Evolutionary conservation across 2,329 filamentous ascomycete species (phyloP), one percentile per base, ranked within the genome.

Genomic region (Fusarium chuoi): DNA sequence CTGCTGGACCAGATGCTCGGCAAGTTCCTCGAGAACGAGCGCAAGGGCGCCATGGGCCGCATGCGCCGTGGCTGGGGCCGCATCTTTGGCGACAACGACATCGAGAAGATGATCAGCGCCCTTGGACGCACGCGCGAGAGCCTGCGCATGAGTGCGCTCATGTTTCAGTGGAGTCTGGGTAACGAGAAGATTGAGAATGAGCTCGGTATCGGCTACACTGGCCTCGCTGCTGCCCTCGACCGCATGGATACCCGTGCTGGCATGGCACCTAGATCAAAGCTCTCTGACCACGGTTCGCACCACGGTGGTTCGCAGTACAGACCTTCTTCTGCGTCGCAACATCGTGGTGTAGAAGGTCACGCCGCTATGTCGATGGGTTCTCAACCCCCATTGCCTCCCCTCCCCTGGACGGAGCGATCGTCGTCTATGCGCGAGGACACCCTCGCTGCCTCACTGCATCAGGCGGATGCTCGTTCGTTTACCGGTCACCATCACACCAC

Each of bases 151-250:
- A 91, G 89, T 77, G 87, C 89, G 13, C 84, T 90, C 49, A 87
- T 91, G 75, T 90, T 93, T 79, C 87, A 91, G 73, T 93, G 90
- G 90, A 89, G 87, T 26, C 83, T 92, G 7, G 90, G 89, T 14
- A 85, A 85, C 36, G 85, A 85, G 26, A 89, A 87, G 78, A 87
- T 88, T 22, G 89, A 92, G 73, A 87, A 87, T 22, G 86, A 89
- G 18, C 86, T 89, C 46, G 90, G 90, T 24, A 91, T 92, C 51
- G 91, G 91, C 48, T 93, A 92, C 77, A 90, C 90, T 4, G 90
- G 90, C 9, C 85, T 93, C 13, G 88, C 89, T 2, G 90, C 91
- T 15, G 91, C 91, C 7, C 85, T 93, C 17, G 89, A 91, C 49
- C 78, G 77, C 41, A 78, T 80, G 51, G 80, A 82, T 18, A 73